phyloP scores from a whole-genome alignment of 768 basidiomycete species.

The Rubroboletus satanas region DNA sequence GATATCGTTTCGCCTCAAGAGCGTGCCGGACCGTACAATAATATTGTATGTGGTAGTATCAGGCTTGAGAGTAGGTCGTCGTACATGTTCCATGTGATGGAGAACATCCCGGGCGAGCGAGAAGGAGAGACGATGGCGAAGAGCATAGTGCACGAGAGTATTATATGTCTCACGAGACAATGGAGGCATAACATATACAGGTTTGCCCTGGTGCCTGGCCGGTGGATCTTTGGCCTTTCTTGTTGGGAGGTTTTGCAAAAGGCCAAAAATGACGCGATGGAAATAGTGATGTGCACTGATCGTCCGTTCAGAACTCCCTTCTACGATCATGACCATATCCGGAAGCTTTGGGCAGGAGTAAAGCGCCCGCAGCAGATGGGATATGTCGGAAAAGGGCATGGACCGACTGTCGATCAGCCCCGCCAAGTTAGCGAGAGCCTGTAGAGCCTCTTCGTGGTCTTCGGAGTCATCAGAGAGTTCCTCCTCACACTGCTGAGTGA shows the following conservation, averaged over 20 bases:
- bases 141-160: constrained; percentile 60
- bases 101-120: constrained; percentile 46
- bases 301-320: constrained; percentile 17
- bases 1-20: constrained; percentile 45
- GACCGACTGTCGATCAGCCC: constrained; percentile 47
- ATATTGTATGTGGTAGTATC: constrained; percentile 54
- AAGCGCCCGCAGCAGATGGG: constrained; percentile 44
- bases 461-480: constrained; percentile 29
- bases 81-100: constrained; percentile 48
- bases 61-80: constrained; percentile 41
- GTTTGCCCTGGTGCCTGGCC: constrained; percentile 1
- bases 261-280: constrained; percentile 42
- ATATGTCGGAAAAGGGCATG: constrained; percentile 43
- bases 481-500: constrained; percentile 28
- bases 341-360: constrained; percentile 43
- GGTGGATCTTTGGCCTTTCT: constrained; percentile 21
- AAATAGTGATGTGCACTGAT: constrained; percentile 47
- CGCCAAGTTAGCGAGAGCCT: constrained; percentile 60
- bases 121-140: constrained; percentile 56
- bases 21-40: constrained; percentile 50
- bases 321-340: constrained; percentile 37
- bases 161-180: constrained; percentile 50
- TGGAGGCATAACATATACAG: constrained; percentile 24
- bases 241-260: constrained; percentile 35
- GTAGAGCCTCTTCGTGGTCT: constrained; percentile 39